These are phyloP conservation scores for Trichoderma brevicompactum DNA, from an alignment of 2,329 filamentous ascomycete genomes.

Conservation along the genomic window DNA sequence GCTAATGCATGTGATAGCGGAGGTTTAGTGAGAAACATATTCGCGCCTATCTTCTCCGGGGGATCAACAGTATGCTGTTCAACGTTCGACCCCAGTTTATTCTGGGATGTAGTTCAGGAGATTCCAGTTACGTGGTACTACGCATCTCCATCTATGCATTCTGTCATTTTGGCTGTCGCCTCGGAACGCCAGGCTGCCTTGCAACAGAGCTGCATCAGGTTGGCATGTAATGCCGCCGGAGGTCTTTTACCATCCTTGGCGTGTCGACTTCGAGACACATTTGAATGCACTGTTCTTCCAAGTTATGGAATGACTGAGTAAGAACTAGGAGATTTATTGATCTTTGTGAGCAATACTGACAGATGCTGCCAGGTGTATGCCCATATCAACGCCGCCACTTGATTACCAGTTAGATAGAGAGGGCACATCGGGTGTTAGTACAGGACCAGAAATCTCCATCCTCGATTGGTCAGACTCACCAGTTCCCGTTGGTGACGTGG, in stretches of 20 bases:
- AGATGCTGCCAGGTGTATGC: conserved; percentile 51
- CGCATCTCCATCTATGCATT: conserved; percentile 61
- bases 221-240: conserved; percentile 62
- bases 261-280: conserved; percentile 52
- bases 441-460: conserved; percentile 57
- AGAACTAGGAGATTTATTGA: conserved; percentile 29
- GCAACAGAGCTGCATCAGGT: conserved; percentile 50
- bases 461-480: conserved; percentile 47
- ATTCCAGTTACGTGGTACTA: conserved; percentile 60
- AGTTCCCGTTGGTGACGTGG: conserved; percentile 44
- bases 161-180: conserved; percentile 55
- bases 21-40: conserved; percentile 58
- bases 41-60: conserved; percentile 58
- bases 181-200: conserved; percentile 46
- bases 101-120: conserved; percentile 58
- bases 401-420: conserved; percentile 55
- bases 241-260: conserved; percentile 57
- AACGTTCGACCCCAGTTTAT: conserved; percentile 58
- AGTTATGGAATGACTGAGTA: conserved; percentile 64
- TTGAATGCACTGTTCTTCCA: conserved; percentile 56
- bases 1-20: conserved; percentile 43
- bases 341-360: neutral
- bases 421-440: conserved; percentile 57
- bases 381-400: conserved; percentile 60
- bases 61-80: conserved; percentile 59